Evolutionary conservation across 495 filamentous ascomycete genomes (phyloP).

Genomic region (Tuber indicum): DNA sequence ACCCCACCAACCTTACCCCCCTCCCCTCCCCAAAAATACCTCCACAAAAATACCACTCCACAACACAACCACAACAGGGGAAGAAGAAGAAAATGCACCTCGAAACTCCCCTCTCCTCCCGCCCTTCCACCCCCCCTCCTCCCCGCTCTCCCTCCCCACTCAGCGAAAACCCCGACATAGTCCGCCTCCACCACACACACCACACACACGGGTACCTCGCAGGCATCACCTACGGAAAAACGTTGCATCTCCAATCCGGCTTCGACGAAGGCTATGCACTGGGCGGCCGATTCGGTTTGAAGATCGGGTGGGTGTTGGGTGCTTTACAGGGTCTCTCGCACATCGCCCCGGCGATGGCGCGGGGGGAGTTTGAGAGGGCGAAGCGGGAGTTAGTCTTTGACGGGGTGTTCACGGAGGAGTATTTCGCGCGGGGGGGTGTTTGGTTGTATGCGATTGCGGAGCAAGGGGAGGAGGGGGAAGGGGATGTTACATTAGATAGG

Average conservation of each 20-base stretch:
- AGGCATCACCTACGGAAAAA: constrained; percentile 68
- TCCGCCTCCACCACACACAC: constrained; percentile 47
- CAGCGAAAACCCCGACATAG: constrained; percentile 17
- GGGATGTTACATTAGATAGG: constrained; percentile 47
- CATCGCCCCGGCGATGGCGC: constrained; percentile 28
- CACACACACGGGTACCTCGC: constrained; percentile 85
- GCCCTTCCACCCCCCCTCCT: neutral
- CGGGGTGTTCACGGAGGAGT: constrained; percentile 57
- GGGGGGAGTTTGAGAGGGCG: constrained; percentile 44
- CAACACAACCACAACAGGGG: neutral
- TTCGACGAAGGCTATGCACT: constrained; percentile 84
- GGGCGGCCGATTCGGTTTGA: constrained; percentile 66
- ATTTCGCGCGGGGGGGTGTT: constrained; percentile 55
- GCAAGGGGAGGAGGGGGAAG: constrained; percentile 39
- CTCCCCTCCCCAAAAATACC: too few relatives aligned
- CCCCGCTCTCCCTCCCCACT: neutral
- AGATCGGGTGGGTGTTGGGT: constrained; percentile 43
- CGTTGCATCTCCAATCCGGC: constrained; percentile 62
- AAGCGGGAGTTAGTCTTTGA: constrained; percentile 56
- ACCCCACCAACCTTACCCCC: neutral
- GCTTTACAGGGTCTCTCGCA: constrained; percentile 41
- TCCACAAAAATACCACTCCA: too few relatives aligned
- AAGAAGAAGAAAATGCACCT: constrained; percentile 16
- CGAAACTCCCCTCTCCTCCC: constrained; percentile 17
- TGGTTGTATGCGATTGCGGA: constrained; percentile 56